These are phyloP conservation scores for Hibiscus tridactylites DNA, from an alignment of 345 rosid genomes.

Conservation along the genomic window DNA sequence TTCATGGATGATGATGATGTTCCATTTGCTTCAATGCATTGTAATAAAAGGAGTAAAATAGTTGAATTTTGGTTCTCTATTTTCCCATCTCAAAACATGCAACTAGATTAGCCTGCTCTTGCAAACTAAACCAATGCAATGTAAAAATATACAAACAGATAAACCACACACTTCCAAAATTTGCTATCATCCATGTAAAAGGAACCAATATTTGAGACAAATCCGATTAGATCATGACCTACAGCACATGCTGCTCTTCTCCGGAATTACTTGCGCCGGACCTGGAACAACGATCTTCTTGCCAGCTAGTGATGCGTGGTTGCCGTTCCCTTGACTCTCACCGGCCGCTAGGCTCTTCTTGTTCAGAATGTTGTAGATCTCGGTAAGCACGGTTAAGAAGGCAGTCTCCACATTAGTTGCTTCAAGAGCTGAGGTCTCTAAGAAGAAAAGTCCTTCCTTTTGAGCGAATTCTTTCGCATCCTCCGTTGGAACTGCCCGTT, in stretches of 20 bases:
- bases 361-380: conserved; percentile 65
- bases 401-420: conserved; percentile 67
- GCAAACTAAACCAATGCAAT: conserved; percentile 7
- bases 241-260: conserved; percentile 52
- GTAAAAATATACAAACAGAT: conserved; percentile 25
- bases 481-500: conserved; percentile 51
- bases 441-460: conserved; percentile 75
- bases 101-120: conserved; percentile 16
- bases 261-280: conserved; percentile 58
- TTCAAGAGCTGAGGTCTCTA: conserved; percentile 71
- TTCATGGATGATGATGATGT: too few species aligned
- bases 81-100: background rate
- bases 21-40: too few species aligned
- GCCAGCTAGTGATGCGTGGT: conserved; percentile 48
- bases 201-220: background rate
- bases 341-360: conserved; percentile 55
- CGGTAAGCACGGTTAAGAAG: conserved; percentile 56
- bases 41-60: too few species aligned
- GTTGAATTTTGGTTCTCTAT: background rate
- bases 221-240: conserved; percentile 31
- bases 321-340: conserved; percentile 47
- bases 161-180: conserved; percentile 9
- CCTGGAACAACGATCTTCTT: conserved; percentile 64
- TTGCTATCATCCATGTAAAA: background rate
- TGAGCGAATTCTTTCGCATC: conserved; percentile 73